These are phyloP conservation scores for Gossypium thurberi DNA, from an alignment of 345 rosid species.

Conservation along the genomic window DNA sequence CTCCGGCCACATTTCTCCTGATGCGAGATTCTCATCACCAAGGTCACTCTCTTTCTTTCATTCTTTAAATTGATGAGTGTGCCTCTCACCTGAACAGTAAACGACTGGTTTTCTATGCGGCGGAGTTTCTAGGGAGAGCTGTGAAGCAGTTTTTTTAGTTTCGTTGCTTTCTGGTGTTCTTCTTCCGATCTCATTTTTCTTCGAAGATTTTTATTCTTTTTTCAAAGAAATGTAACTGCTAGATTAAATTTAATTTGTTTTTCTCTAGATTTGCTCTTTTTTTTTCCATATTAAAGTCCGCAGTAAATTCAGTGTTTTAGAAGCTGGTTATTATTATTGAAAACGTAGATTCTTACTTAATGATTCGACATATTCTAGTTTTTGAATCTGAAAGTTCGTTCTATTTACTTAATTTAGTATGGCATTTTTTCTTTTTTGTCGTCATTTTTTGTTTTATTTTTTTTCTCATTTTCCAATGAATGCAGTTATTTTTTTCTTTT, in stretches of 20 bases:
- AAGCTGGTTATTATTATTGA: background rate
- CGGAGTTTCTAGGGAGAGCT: background rate
- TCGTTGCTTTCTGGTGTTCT: slow-evolving; percentile 12
- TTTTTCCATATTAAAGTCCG: background rate
- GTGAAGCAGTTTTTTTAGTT: background rate
- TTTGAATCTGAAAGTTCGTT: slow-evolving; percentile 1
- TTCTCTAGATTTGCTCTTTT: slow-evolving; percentile 10
- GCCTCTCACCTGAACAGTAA: background rate
- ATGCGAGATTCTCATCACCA: slow-evolving; percentile 17
- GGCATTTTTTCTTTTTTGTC: background rate
- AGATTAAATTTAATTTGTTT: slow-evolving; percentile 20
- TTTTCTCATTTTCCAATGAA: background rate
- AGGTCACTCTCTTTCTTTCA: slow-evolving; percentile 20
- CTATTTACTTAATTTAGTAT: background rate
- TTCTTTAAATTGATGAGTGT: slow-evolving; percentile 18
- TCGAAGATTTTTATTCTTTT: background rate
- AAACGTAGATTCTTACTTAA: background rate
- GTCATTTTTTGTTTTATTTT: background rate
- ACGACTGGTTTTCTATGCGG: background rate
- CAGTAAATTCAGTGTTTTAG: background rate
- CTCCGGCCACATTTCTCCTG: slow-evolving; percentile 13
- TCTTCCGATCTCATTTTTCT: slow-evolving; percentile 24
- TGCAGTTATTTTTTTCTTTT: background rate
- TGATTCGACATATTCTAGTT: background rate
- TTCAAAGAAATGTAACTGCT: slow-evolving; percentile 1